These are phyloP conservation scores for Wickerhamomyces sp. DNA, from an alignment of 1,139 yeast genomes.

Conservation along the genomic window DNA sequence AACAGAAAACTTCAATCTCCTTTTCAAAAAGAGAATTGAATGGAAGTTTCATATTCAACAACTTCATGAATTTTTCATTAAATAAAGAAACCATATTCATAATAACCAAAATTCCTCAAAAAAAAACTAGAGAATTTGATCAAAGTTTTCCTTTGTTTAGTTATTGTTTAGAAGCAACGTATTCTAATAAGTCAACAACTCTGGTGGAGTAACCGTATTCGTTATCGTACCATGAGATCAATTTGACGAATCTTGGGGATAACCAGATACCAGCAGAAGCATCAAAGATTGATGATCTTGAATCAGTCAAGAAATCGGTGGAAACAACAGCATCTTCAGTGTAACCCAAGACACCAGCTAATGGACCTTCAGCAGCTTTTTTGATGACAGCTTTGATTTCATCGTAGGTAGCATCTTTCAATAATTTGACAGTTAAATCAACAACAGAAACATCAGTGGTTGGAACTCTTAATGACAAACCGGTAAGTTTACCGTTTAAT, in stretches of 20 bases:
- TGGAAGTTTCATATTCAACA: neutral
- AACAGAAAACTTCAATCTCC: neutral
- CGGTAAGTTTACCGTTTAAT: conserved; percentile 84
- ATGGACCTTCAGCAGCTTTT: conserved; percentile 62
- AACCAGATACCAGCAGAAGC: conserved; percentile 82
- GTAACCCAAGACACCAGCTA: conserved; percentile 77
- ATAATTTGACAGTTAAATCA: conserved; percentile 65
- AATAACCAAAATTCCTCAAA: too few relatives aligned
- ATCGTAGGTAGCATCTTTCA: conserved; percentile 66
- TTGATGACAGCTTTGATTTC: conserved; percentile 70
- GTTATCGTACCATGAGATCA: conserved; percentile 87
- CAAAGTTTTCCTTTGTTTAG: neutral
- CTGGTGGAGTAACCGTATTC: conserved; percentile 92
- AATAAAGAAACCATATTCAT: neutral
- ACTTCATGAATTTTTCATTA: neutral
- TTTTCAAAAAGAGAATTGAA: neutral
- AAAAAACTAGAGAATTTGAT: too few relatives aligned
- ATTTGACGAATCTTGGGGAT: conserved; percentile 79
- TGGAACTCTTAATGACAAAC: conserved; percentile 86
- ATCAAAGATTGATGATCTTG: conserved; percentile 78
- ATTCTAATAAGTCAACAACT: conserved; percentile 79
- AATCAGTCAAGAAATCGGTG: conserved; percentile 74
- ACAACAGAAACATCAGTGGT: conserved; percentile 82
- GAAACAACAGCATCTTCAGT: conserved; percentile 86
- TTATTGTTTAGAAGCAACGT: conserved; percentile 43